Evolutionary conservation across 1,139 yeast genomes (phyloP).

Genomic region (Citeromyces hawaiiensis): DNA sequence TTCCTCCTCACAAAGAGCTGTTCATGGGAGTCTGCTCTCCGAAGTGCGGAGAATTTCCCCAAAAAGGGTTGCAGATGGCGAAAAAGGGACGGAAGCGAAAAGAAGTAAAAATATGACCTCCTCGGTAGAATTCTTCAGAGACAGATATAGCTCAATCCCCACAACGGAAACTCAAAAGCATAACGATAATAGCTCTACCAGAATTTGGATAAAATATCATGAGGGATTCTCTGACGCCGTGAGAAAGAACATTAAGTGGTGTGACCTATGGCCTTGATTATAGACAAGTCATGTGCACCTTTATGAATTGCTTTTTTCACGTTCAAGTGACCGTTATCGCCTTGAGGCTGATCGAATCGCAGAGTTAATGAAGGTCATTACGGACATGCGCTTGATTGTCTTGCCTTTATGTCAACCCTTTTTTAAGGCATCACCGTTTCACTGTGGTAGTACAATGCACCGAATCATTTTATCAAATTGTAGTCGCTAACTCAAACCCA

Average conservation of each 20-base stretch:
- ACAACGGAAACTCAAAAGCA: conserved; percentile 4
- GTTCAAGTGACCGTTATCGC: no score
- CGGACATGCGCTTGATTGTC: no score
- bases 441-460: no score
- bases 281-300: no score
- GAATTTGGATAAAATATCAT: conserved; percentile 85
- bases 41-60: neutral
- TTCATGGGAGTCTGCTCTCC: conserved; percentile 8
- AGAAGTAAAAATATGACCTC: conserved; percentile 7
- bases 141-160: conserved; percentile 3
- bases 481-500: no score
- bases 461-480: no score
- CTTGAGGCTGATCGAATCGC: no score
- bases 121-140: conserved; percentile 21
- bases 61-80: conserved; percentile 4
- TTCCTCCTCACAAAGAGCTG: conserved; percentile 9
- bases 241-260: conserved; percentile 73
- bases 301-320: no score
- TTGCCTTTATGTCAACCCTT: no score
- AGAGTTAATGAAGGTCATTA: no score
- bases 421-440: no score
- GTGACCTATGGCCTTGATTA: conserved; percentile 29
- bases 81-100: conserved; percentile 1
- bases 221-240: conserved; percentile 96
- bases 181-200: conserved; percentile 15